These are phyloP conservation scores for Polytrichum formosum DNA, from an alignment of 225 moss, liverwort and hornwort species.

Conservation along the genomic window DNA sequence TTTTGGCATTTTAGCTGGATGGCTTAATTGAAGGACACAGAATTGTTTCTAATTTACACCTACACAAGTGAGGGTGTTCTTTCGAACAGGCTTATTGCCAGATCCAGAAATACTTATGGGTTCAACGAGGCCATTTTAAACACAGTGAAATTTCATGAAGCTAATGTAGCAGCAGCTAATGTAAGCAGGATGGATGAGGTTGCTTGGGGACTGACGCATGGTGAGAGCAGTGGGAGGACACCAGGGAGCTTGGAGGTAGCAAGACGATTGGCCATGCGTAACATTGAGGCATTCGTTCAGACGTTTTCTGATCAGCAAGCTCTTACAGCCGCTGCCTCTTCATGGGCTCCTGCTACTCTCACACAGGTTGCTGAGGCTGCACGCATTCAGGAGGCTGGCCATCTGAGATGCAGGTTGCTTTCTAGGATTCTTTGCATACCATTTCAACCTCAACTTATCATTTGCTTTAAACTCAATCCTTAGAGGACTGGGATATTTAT, in stretches of 20 bases:
- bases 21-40: too few relatives aligned
- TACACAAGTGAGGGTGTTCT: too few relatives aligned
- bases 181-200: constrained; percentile 79
- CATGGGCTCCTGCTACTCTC: constrained; percentile 74
- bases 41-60: too few relatives aligned
- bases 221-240: constrained; percentile 50
- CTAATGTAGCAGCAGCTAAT: constrained; percentile 4
- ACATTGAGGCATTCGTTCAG: constrained; percentile 87
- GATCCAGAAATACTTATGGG: too few relatives aligned
- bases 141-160: neutral
- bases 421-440: neutral
- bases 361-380: constrained; percentile 73
- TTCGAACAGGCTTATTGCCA: too few relatives aligned
- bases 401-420: constrained; percentile 85
- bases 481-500: too few relatives aligned
- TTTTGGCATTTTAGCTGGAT: too few relatives aligned
- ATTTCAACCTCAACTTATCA: too few relatives aligned
- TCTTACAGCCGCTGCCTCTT: constrained; percentile 66
- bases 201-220: constrained; percentile 44
- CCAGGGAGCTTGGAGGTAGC: constrained; percentile 55
- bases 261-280: constrained; percentile 70
- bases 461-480: too few relatives aligned
- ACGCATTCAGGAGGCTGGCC: constrained; percentile 87
- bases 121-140: too few relatives aligned
- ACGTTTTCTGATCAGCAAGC: constrained; percentile 73